Percentiles rank a stretch among this genome's conserved stretches.
phyloP scores from a whole-genome alignment of 768 basidiomycete genomes.

The Dacryopinax primogenitus region DNA sequence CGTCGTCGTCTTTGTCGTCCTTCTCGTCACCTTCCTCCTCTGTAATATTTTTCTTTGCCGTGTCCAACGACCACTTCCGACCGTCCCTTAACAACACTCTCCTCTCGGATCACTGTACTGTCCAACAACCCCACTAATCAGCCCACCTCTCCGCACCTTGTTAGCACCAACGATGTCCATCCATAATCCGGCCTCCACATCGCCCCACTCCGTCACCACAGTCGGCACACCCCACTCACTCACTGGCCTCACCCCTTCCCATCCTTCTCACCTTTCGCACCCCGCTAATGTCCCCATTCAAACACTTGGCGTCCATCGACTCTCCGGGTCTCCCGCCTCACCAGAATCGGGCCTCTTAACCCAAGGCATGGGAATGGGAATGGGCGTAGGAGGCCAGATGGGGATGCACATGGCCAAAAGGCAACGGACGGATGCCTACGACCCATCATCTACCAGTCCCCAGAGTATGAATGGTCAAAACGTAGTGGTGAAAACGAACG shows the following conservation, averaged over 20 bases:
- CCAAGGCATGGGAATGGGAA: not conserved
- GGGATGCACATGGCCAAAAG: not conserved
- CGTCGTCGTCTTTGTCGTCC: too few relatives aligned
- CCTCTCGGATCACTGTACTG: too few relatives aligned
- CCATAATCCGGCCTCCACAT: not conserved
- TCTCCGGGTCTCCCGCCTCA: not conserved
- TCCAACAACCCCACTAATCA: too few relatives aligned
- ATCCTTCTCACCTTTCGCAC: conserved; percentile 1
- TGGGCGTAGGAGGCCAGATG: not conserved
- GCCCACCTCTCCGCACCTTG: too few relatives aligned
- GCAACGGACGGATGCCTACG: not conserved
- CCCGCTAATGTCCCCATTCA: not conserved
- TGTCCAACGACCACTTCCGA: too few relatives aligned
- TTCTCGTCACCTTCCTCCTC: too few relatives aligned
- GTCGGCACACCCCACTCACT: conserved; percentile 1
- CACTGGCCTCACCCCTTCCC: too few relatives aligned
- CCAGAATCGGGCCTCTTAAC: not conserved
- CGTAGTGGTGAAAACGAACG: not conserved
- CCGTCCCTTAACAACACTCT: too few relatives aligned
- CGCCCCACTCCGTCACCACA: not conserved
- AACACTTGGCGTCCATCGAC: not conserved
- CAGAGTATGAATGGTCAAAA: not conserved
- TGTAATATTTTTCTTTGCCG: too few relatives aligned
- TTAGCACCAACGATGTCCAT: too few relatives aligned
- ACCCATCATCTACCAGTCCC: not conserved